phyloP scores from a whole-genome alignment of 2,329 filamentous ascomycete genomes.

The Aureobasidium sp. region DNA sequence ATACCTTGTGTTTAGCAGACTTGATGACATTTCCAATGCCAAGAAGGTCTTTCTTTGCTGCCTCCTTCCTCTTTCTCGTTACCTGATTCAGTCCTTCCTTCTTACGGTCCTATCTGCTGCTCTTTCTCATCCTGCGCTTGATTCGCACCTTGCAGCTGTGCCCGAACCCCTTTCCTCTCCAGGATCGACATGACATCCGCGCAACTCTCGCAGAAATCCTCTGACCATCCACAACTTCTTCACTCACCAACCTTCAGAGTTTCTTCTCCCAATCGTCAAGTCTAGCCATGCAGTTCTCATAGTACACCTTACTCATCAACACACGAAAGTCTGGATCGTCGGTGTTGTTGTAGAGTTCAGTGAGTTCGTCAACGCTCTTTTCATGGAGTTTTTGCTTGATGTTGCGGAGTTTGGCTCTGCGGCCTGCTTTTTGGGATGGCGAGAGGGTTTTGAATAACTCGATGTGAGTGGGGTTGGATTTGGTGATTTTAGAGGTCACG shows the following conservation, averaged over 20 bases:
- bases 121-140: too few relatives aligned
- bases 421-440: background rate
- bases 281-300: background rate
- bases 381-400: background rate
- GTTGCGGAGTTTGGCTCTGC: background rate
- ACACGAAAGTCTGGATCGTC: background rate
- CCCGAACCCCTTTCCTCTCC: too few relatives aligned
- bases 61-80: background rate
- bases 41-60: background rate
- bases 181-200: too few relatives aligned
- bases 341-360: background rate
- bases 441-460: background rate
- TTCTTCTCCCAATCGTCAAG: background rate
- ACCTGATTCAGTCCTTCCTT: background rate
- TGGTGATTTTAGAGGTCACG: too few relatives aligned
- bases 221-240: background rate
- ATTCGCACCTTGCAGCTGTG: too few relatives aligned
- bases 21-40: background rate
- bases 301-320: background rate
- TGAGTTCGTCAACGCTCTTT: background rate
- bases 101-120: background rate
- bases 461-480: background rate
- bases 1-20: background rate
- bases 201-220: too few relatives aligned
- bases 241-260: background rate